Base-by-base conservation (phyloP, 495 filamentous ascomycete species). In the Aspergillus olivimuriae region DNA sequence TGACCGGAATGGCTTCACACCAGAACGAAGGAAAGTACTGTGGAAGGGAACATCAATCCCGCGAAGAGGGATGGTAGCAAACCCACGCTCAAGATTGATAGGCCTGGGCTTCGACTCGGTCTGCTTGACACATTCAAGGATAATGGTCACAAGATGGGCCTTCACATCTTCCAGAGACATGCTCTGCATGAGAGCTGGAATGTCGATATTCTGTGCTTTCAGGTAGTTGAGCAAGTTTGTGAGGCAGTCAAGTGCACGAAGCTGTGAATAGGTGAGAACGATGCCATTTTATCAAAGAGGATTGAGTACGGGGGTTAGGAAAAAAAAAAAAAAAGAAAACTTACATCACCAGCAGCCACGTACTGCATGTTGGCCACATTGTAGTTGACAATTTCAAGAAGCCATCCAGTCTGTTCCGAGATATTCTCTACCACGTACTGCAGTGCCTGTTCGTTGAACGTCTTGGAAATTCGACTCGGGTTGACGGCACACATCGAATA, bases 401-500 rank as follows among this genome's bases (percentile, higher is more conserved):
- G 76, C 92, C 92, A 97, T 44, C 81, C 83, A 4, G 94, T 97
- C 61, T 85, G 82, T 58, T 94, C 89, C 4, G 89, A 74, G 41
- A 98, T 88, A 67, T 84, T 91, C 69, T 84, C 87, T 35, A 96
- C 89, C 16, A 97, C 86, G 56, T 94, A 97, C 55, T 94, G 91
- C 44, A 98, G 73, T 14, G 92, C 92, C 60, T 89, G 82, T 67
- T 98, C 92, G 62, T 91, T 95, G 77, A 98, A 98, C 6, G 87
- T 96, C 74, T 92, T 94, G 47, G 84, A 91, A 64, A 99, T 92
- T 50, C 92, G 80, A 71, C 87, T 92, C 31, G 92, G 92, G 66
- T 99, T 99, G 68, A 97, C 91, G 41, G 92, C 92, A 60, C 89
- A 94, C 92, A 99, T 99, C 38, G 84, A 85, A 72, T 99, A 99